Conservation (phyloP, 495 filamentous ascomycete genomes). For the Aspergillus haitiensis region DNA sequence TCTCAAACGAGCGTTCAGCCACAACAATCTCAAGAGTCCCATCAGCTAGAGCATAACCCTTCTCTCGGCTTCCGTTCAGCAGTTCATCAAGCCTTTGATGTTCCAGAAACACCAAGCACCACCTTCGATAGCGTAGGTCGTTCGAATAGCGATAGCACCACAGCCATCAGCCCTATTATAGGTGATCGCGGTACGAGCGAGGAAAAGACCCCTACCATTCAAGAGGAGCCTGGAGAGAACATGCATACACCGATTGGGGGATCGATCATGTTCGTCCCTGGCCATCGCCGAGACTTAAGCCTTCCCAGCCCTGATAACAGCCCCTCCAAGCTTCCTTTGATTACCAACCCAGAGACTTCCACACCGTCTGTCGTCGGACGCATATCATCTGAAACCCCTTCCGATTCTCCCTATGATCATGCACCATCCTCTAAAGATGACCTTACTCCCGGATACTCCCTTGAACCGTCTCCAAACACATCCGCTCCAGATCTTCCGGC, state of each 20-base stretch:
- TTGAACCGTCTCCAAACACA: slow-evolving; percentile 29
- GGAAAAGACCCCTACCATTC: slow-evolving; percentile 56
- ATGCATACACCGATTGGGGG: slow-evolving; percentile 31
- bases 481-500: slow-evolving; percentile 44
- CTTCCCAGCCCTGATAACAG: slow-evolving; percentile 62
- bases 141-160: slow-evolving; percentile 65
- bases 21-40: slow-evolving; percentile 13
- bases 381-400: slow-evolving; percentile 39
- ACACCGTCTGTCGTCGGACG: slow-evolving; percentile 47
- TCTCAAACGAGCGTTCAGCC: slow-evolving; percentile 21
- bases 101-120: slow-evolving; percentile 59
- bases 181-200: slow-evolving; percentile 43
- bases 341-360: slow-evolving; percentile 43
- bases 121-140: slow-evolving; percentile 50
- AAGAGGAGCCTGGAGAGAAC: slow-evolving; percentile 52
- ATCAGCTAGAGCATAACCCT: slow-evolving; percentile 52
- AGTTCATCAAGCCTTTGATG: slow-evolving; percentile 70
- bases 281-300: slow-evolving; percentile 62
- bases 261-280: slow-evolving; percentile 48
- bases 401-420: slow-evolving; percentile 14
- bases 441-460: slow-evolving; percentile 2
- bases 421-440: slow-evolving; percentile 14
- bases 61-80: slow-evolving; percentile 66
- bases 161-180: slow-evolving; percentile 69
- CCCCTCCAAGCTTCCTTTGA: slow-evolving; percentile 57